Conservation (phyloP, 2,329 filamentous ascomycete genomes). For the Coniosporium tulheliwenetii region DNA sequence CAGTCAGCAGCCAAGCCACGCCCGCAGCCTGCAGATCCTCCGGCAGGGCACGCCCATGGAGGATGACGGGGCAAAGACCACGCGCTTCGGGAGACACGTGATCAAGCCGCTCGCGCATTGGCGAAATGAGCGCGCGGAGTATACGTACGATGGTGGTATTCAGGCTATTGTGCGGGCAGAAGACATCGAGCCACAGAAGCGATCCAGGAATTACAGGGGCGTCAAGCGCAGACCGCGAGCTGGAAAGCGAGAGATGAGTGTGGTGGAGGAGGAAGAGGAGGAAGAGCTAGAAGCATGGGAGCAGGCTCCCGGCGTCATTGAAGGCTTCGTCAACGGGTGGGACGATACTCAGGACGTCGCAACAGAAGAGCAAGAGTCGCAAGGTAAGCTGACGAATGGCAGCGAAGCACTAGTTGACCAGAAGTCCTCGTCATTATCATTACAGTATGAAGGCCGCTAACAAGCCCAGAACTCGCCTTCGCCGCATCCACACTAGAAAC, state of each 20-base stretch:
- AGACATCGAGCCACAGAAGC: slow-evolving; percentile 29
- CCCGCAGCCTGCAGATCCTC: slow-evolving; percentile 17
- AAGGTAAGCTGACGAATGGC: no score
- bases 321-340: slow-evolving; percentile 50
- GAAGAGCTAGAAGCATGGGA: slow-evolving; percentile 57
- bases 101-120: slow-evolving; percentile 71
- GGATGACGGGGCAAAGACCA: slow-evolving; percentile 42
- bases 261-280: slow-evolving; percentile 29
- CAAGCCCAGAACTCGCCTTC: slow-evolving; percentile 40
- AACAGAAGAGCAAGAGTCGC: slow-evolving; percentile 35
- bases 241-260: no score
- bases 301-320: slow-evolving; percentile 44
- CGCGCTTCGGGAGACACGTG: slow-evolving; percentile 65
- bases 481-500: slow-evolving; percentile 40
- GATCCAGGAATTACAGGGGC: slow-evolving; percentile 8
- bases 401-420: no score
- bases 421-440: no score
- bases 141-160: slow-evolving; percentile 50
- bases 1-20: slow-evolving; percentile 4
- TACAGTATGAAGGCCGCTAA: not conserved
- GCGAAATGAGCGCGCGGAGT: slow-evolving; percentile 68
- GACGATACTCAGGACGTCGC: slow-evolving; percentile 41
- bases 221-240: slow-evolving; percentile 6
- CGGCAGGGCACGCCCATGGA: slow-evolving; percentile 22
- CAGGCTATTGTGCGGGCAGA: slow-evolving; percentile 66